These are phyloP conservation scores for Candida tetrigidarum DNA, from an alignment of 1,139 yeast species.

Conservation along the genomic window DNA sequence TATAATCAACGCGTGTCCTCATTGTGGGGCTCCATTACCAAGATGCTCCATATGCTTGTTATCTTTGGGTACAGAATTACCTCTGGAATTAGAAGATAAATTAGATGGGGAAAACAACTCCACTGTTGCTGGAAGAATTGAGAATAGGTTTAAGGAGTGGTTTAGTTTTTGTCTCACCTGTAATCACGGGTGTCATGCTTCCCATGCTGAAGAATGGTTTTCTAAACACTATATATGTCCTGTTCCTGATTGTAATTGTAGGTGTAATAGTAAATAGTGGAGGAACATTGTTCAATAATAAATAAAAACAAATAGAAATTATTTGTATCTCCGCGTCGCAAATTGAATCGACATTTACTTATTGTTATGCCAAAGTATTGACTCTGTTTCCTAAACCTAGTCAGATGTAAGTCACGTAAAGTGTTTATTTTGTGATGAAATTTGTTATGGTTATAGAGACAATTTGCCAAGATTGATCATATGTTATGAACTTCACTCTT, in stretches of 20 bases:
- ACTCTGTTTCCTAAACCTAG: neutral
- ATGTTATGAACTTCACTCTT: no score
- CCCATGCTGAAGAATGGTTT: conserved; percentile 97
- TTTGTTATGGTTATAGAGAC: no score
- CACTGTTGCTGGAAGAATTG: conserved; percentile 24
- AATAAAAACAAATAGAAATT: neutral
- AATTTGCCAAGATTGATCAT: neutral
- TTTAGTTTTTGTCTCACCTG: conserved; percentile 90
- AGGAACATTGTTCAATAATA: no score
- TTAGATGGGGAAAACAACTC: conserved; percentile 16
- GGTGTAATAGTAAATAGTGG: conserved; percentile 65
- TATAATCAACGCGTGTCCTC: conserved; percentile 62
- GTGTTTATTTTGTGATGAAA: no score
- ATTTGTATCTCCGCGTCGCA: neutral
- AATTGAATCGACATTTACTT: neutral
- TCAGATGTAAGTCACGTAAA: neutral
- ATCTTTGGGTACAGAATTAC: conserved; percentile 76
- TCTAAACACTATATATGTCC: conserved; percentile 87
- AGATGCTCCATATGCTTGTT: conserved; percentile 88
- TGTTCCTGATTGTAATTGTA: conserved; percentile 89
- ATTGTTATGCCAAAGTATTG: neutral
- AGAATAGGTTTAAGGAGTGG: conserved; percentile 63
- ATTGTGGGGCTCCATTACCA: conserved; percentile 90
- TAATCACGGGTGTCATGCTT: conserved; percentile 93
- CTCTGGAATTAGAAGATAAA: conserved; percentile 34